Evolutionary conservation across 345 rosid genomes (phyloP).

Genomic region (Hibiscus tridactylites): DNA sequence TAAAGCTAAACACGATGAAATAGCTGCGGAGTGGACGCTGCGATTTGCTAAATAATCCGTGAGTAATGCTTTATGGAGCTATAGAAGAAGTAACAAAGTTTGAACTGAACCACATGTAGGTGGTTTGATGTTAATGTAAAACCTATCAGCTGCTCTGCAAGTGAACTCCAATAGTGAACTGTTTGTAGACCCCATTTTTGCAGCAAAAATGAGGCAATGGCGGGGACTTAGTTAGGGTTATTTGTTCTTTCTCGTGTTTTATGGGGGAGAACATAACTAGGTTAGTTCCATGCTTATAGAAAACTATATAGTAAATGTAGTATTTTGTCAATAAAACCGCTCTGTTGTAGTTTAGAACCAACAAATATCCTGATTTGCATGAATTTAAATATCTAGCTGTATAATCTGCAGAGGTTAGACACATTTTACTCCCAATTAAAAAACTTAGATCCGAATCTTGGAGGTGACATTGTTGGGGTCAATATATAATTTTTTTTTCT

Average conservation of each 20-base stretch:
- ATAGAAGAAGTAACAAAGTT: slow-evolving; percentile 8
- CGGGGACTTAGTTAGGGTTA: background rate
- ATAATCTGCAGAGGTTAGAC: background rate
- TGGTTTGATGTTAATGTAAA: background rate
- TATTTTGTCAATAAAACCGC: background rate
- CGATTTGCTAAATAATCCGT: slow-evolving; percentile 63
- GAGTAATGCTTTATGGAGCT: background rate
- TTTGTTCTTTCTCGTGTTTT: background rate
- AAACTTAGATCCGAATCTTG: no score
- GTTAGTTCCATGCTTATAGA: background rate
- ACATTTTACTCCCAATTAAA: no score
- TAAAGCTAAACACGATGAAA: slow-evolving; percentile 63
- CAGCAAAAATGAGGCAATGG: background rate
- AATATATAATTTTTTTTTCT: no score
- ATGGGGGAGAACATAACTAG: background rate
- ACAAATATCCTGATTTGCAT: background rate
- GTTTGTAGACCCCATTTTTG: background rate
- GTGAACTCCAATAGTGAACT: background rate
- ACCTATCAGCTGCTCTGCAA: background rate
- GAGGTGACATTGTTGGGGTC: no score
- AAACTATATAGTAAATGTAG: background rate
- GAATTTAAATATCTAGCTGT: background rate
- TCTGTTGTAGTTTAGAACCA: background rate
- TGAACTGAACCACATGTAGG: background rate
- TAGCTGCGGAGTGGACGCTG: slow-evolving; percentile 83